phyloP scores from a whole-genome alignment of 2,329 filamentous ascomycete species.

The Tympanopsis confertula region DNA sequence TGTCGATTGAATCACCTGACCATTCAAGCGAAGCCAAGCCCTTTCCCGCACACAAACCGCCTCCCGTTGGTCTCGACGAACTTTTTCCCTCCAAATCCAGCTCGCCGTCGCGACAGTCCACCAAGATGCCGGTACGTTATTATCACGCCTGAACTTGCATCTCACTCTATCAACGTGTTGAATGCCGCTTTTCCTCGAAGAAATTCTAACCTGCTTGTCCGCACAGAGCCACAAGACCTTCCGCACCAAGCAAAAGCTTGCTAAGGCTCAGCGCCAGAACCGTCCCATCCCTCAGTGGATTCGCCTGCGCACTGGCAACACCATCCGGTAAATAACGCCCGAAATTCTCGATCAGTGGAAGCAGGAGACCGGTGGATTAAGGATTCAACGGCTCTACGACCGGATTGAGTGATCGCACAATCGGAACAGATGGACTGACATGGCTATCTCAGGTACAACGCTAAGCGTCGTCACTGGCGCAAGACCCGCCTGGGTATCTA shows the following conservation, averaged over 20 bases:
- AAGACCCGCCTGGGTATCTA: constrained; percentile 67
- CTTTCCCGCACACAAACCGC: neutral
- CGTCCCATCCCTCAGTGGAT: constrained; percentile 67
- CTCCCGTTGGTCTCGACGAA: neutral
- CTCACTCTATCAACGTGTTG: no score
- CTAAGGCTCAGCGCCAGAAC: constrained; percentile 66
- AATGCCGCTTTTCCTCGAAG: no score
- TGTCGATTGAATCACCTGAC: constrained; percentile 1
- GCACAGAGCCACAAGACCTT: constrained; percentile 61
- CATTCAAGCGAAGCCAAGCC: neutral
- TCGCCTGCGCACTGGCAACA: constrained; percentile 59
- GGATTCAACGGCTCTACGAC: neutral
- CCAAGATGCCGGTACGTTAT: constrained; percentile 1
- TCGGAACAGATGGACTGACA: neutral
- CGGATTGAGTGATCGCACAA: neutral
- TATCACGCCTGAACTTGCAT: no score
- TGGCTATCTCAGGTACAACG: constrained; percentile 50
- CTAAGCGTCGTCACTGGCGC: constrained; percentile 64
- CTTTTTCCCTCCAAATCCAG: neutral
- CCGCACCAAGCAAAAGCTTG: constrained; percentile 70
- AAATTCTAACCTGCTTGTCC: neutral
- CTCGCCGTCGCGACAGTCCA: constrained; percentile 1
- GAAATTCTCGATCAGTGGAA: neutral
- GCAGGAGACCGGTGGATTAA: constrained; percentile 2
- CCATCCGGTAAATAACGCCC: constrained; percentile 49